Percentiles rank a stretch among this genome's conserved stretches.
phyloP scores from a whole-genome alignment of 352 stramenopile genomes.

The Phytophthora vignae region DNA sequence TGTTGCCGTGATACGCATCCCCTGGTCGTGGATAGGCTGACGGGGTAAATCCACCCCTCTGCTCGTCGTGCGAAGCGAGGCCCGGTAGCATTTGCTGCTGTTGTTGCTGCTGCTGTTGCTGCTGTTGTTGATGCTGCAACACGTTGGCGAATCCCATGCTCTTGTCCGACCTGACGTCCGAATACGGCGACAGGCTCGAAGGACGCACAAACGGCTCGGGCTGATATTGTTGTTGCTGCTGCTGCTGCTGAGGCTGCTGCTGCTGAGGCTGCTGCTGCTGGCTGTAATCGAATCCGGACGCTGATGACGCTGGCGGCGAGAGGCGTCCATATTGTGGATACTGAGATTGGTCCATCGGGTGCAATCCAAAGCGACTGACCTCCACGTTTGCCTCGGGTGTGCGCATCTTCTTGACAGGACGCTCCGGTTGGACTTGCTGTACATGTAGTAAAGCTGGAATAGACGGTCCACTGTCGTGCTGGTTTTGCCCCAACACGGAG shows the following conservation, averaged over 20 bases:
- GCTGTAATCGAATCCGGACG: slow-evolving; percentile 33
- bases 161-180: slow-evolving; percentile 36
- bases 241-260: slow-evolving; percentile 9
- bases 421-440: slow-evolving; percentile 30
- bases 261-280: slow-evolving; percentile 35
- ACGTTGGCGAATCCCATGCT: slow-evolving; percentile 32
- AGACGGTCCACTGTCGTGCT: slow-evolving; percentile 38
- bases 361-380: slow-evolving; percentile 34
- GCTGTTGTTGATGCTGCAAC: slow-evolving; percentile 34
- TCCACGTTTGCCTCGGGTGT: slow-evolving; percentile 47
- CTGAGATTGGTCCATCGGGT: slow-evolving; percentile 35
- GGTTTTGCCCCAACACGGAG: slow-evolving; percentile 25
- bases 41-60: slow-evolving; percentile 25
- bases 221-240: slow-evolving; percentile 29
- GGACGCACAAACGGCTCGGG: slow-evolving; percentile 34
- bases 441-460: slow-evolving; percentile 44
- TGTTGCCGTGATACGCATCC: slow-evolving; percentile 29
- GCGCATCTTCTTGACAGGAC: slow-evolving; percentile 60
- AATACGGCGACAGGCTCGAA: slow-evolving; percentile 32
- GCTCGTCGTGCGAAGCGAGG: slow-evolving; percentile 19
- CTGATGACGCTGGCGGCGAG: slow-evolving; percentile 29
- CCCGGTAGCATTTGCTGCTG: slow-evolving; percentile 30
- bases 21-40: slow-evolving; percentile 24
- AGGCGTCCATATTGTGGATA: slow-evolving; percentile 42
- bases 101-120: slow-evolving; percentile 29